Base-by-base conservation (phyloP, 768 basidiomycete species). In the Galerina marginata region DNA sequence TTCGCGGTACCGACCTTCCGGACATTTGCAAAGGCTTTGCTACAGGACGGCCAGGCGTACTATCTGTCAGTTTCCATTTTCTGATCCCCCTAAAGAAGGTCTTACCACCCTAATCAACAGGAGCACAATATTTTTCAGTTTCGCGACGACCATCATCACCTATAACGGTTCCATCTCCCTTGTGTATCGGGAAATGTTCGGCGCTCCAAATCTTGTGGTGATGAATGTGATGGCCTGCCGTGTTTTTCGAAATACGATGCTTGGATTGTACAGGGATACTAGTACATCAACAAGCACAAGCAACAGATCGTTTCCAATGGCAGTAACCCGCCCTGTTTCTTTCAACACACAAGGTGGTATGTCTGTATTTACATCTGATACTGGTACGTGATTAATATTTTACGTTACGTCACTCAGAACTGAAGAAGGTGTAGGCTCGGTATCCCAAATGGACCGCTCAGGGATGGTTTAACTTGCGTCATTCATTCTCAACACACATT, bases 1-100 rank as follows among this genome's bases (percentile, higher is more conserved):
- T 74, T 9, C 54, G 67, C 39, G 72, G 71, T 3, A 54, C 60
- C 16, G 64, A 66, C 46, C 45, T 74, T 5, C 70, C 73, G 0
- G 58, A 54, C 20, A 3, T 68, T 74, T 10, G 67, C 71, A 3
- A 67, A 58, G 39, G 58, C 65, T 2, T 47, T 76, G 4, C 56
- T 75, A 12, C 36, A 54, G 44, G 51, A 58, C 29, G 56, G 53
- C 1, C 61, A 63, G 16, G 48, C 40, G 14, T 59, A 63, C 20
- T 63, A 63, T 25, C 45, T 64, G 62, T 64, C n/a, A 40, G 59
- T 16, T 45, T 20, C 25, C 39, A 37, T 23, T 9, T 25, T 38
- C 11, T 4, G 10, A 9, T 40, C 20, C 7, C 3, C 25, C n/a
- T 14, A 33, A 39, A 7, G 14, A 37, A 23, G 38, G 14, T 38